Conservation (phyloP, 257 asterid genomes). For the Petunia axillaris region DNA sequence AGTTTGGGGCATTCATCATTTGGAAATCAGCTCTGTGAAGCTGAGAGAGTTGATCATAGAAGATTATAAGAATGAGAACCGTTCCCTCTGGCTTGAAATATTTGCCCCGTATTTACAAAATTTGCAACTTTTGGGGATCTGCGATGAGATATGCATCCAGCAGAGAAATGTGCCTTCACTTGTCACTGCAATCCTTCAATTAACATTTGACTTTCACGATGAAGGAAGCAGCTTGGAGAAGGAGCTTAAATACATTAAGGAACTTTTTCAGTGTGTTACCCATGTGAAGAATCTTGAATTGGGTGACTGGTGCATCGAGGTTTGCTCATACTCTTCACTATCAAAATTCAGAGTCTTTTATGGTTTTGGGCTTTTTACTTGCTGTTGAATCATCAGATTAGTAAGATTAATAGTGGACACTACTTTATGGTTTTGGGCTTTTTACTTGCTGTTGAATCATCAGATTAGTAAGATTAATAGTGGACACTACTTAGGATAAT, state of each 20-base stretch:
- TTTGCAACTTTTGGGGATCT: background rate
- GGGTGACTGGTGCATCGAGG: background rate
- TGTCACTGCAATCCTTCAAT: background rate
- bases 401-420: background rate
- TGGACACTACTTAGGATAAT: background rate
- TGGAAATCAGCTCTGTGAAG: background rate
- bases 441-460: background rate
- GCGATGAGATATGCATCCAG: background rate
- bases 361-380: background rate
- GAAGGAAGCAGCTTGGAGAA: background rate
- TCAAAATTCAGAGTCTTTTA: background rate
- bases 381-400: background rate
- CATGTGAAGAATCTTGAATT: background rate
- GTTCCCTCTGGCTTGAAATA: background rate
- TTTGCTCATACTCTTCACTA: background rate
- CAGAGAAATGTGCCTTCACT: background rate
- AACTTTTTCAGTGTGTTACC: background rate
- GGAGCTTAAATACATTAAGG: background rate
- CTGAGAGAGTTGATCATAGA: background rate
- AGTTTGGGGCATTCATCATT: background rate
- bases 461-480: background rate
- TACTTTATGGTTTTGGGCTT: background rate
- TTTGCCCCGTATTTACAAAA: background rate
- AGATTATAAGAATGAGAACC: too few relatives aligned
- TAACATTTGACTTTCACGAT: background rate